phyloP scores from a whole-genome alignment of 2,329 filamentous ascomycete species.

The Mycogone perniciosa region DNA sequence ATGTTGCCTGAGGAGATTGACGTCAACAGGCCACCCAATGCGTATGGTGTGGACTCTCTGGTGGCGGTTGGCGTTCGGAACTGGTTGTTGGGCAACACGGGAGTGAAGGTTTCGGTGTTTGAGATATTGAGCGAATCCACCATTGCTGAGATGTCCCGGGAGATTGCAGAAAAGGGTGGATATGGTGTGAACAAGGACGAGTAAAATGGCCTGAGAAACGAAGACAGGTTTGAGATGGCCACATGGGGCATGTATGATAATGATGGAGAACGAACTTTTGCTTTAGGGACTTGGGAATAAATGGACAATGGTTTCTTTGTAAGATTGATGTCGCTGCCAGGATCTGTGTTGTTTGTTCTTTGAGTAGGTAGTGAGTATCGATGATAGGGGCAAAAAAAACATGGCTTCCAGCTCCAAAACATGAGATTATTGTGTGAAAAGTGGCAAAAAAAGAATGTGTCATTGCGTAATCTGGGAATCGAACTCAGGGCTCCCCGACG shows the following conservation, averaged over 20 bases:
- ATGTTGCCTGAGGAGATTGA: conserved; percentile 41
- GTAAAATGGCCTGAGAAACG: not conserved
- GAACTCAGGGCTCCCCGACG: conserved; percentile 30
- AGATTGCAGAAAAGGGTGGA: conserved; percentile 29
- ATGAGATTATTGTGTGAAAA: not conserved
- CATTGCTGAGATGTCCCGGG: conserved; percentile 31
- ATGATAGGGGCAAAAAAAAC: too few species aligned
- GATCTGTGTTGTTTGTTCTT: too few species aligned
- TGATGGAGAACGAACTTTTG: too few species aligned
- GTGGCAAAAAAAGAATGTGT: not conserved
- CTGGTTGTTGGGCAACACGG: conserved; percentile 41
- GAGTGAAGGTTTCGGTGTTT: conserved; percentile 40
- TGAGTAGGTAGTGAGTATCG: too few species aligned
- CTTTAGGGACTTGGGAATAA: too few species aligned
- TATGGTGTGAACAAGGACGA: conserved; percentile 17
- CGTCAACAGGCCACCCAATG: conserved; percentile 31
- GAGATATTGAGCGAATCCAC: conserved; percentile 40
- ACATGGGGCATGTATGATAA: too few species aligned
- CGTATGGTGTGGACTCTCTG: conserved; percentile 48
- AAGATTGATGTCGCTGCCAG: too few species aligned
- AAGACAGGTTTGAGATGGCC: too few species aligned
- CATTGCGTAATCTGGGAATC: conserved; percentile 22
- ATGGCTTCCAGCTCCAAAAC: not conserved
- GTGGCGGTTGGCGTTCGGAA: conserved; percentile 47
- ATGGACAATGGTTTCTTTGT: too few species aligned